These are phyloP conservation scores for Porcisia deanei DNA, from an alignment of 208 protist genomes.

Conservation along the genomic window DNA sequence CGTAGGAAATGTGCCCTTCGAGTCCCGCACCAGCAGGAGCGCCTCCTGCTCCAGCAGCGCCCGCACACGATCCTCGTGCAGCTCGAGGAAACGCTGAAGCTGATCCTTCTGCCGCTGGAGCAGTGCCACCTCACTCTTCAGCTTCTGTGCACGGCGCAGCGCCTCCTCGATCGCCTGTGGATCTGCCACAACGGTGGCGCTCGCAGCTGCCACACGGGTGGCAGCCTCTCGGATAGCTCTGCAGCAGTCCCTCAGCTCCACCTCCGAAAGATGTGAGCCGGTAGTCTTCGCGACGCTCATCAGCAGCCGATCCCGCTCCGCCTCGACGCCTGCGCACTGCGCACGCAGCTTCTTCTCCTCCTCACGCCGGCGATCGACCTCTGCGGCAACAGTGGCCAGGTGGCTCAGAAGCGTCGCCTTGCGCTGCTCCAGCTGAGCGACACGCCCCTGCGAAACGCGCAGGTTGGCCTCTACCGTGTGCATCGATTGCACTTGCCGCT, in stretches of 20 bases:
- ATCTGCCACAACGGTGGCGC: conserved; percentile 63
- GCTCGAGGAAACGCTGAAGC: conserved; percentile 60
- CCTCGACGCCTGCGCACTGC: conserved; percentile 59
- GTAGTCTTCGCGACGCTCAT: conserved; percentile 27
- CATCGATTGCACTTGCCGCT: conserved; percentile 40
- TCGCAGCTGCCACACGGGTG: conserved; percentile 51
- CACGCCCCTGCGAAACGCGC: conserved; percentile 47
- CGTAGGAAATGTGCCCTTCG: background rate
- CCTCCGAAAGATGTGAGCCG: conserved; percentile 20
- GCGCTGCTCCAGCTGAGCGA: conserved; percentile 55
- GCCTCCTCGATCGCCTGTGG: conserved; percentile 60
- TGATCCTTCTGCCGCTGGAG: conserved; percentile 78
- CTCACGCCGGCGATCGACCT: conserved; percentile 53
- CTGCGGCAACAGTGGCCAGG: conserved; percentile 49
- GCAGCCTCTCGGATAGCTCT: conserved; percentile 61
- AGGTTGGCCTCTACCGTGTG: conserved; percentile 39
- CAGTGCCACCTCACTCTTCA: conserved; percentile 74
- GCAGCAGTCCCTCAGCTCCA: conserved; percentile 49
- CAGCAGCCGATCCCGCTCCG: conserved; percentile 62
- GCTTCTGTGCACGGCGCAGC: conserved; percentile 57
- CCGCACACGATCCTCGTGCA: conserved; percentile 60
- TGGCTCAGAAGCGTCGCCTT: conserved; percentile 41
- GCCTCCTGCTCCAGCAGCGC: conserved; percentile 57
- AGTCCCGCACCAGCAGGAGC: conserved; percentile 18
- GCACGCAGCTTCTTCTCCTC: conserved; percentile 60